Percentiles rank a stretch among this genome's conserved stretches.
These are phyloP conservation scores for Saccharomyces eubayanus DNA, from an alignment of 805 yeast species.

Conservation along the genomic window DNA sequence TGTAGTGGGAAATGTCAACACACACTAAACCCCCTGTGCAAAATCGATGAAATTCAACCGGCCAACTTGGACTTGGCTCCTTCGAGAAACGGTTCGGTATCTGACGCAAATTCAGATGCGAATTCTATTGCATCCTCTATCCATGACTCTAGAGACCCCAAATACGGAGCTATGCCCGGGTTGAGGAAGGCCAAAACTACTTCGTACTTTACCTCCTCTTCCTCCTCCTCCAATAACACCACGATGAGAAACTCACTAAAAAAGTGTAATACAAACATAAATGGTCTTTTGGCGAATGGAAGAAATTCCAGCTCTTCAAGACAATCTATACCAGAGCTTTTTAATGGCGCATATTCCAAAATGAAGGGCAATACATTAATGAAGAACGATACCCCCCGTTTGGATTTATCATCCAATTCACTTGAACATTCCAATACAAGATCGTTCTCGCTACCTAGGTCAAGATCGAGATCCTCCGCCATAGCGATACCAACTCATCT, in stretches of 20 bases:
- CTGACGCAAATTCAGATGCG: background rate
- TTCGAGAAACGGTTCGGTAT: background rate
- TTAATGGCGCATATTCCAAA: background rate
- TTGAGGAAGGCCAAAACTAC: background rate
- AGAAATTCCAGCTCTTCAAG: background rate
- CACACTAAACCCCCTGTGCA: background rate
- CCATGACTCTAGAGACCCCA: background rate
- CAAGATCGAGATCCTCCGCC: conserved; percentile 13
- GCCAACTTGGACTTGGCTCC: background rate
- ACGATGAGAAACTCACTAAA: background rate
- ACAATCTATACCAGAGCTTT: background rate
- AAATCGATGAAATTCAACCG: background rate
- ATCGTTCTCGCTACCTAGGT: background rate
- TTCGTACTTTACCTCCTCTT: background rate
- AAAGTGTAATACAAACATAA: background rate
- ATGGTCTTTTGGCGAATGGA: background rate
- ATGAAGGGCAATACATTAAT: background rate
- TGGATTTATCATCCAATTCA: background rate
- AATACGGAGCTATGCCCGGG: background rate
- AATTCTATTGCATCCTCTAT: background rate
- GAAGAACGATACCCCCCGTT: background rate
- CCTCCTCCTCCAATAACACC: background rate
- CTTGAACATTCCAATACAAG: background rate
- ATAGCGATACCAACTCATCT: conserved; percentile 22
- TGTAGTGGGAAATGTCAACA: background rate